A percentile compares a stretch with the other conserved stretches of the same genome.
phyloP scores from a whole-genome alignment of 768 basidiomycete species.

The Boletus pseudo-olivaceus region DNA sequence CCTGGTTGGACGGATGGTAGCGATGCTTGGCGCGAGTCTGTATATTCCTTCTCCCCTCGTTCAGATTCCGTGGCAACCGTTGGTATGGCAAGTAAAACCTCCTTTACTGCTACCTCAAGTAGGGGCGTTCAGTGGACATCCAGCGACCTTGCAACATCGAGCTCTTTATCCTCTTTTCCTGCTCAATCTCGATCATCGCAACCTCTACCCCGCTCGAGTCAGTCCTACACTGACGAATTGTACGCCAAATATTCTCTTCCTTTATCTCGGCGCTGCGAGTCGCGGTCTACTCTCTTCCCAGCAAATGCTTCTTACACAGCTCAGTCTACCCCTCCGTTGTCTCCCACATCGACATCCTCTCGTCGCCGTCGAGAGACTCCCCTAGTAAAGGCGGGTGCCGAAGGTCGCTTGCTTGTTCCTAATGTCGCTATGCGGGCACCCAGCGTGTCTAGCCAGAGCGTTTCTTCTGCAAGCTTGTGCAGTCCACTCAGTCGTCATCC shows the following conservation, averaged over 20 bases:
- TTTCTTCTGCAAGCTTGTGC: conserved; percentile 26
- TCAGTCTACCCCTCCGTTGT: conserved; percentile 35
- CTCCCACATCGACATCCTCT: conserved; percentile 33
- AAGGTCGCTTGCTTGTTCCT: conserved; percentile 62
- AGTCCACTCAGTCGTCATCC: conserved; percentile 41
- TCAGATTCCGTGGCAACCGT: conserved; percentile 33
- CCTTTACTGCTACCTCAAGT: conserved; percentile 52
- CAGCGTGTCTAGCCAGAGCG: conserved; percentile 34
- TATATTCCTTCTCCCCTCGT: conserved; percentile 52
- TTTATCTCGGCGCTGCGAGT: conserved; percentile 53
- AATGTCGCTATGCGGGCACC: conserved; percentile 35
- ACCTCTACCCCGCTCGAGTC: conserved; percentile 27
- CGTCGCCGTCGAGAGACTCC: conserved; percentile 47
- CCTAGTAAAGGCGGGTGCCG: conserved; percentile 54
- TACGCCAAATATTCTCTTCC: conserved; percentile 54
- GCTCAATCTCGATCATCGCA: conserved; percentile 21
- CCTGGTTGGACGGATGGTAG: conserved; percentile 71
- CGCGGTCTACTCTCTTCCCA: conserved; percentile 40
- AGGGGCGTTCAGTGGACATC: conserved; percentile 49
- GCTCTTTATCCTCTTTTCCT: conserved; percentile 26
- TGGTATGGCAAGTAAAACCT: conserved; percentile 30
- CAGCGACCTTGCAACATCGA: conserved; percentile 24
- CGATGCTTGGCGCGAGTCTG: conserved; percentile 61
- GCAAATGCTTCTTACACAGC: conserved; percentile 35
- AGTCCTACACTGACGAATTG: conserved; percentile 42